Evolutionary conservation across 1,139 yeast species (phyloP).

Genomic region (Magnusiomyces suaveolens): DNA sequence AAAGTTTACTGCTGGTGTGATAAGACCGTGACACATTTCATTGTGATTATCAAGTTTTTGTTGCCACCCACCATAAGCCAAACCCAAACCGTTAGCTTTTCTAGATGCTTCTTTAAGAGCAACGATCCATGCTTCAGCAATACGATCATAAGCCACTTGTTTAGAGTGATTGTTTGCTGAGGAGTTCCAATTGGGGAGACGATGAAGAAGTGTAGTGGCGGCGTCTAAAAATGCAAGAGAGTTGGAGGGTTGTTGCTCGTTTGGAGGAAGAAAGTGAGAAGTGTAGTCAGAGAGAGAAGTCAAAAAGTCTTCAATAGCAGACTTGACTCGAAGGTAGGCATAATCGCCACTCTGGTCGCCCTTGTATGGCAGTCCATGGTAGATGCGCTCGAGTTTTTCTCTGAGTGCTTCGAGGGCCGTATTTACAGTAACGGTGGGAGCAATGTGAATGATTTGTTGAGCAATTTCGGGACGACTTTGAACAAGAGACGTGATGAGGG

Average conservation of each 20-base stretch:
- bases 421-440: constrained; percentile 51
- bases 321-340: constrained; percentile 72
- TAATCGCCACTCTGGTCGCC: constrained; percentile 71
- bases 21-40: constrained; percentile 40
- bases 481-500: constrained; percentile 45
- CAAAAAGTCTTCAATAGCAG: constrained; percentile 63
- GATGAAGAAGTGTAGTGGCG: constrained; percentile 54
- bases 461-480: constrained; percentile 54
- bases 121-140: constrained; percentile 66
- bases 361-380: constrained; percentile 56
- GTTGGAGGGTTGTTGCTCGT: constrained; percentile 46
- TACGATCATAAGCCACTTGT: constrained; percentile 66
- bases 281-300: constrained; percentile 73
- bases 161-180: constrained; percentile 65
- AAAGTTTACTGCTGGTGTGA: constrained; percentile 20
- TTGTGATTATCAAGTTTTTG: constrained; percentile 52
- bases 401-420: constrained; percentile 45
- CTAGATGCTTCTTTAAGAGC: constrained; percentile 43
- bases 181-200: constrained; percentile 63
- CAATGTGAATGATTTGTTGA: constrained; percentile 41
- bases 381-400: constrained; percentile 40
- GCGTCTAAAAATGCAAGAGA: constrained; percentile 61
- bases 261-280: constrained; percentile 69
- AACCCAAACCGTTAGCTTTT: constrained; percentile 32
- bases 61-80: constrained; percentile 46